A percentile compares a stretch with the other conserved stretches of the same genome.
Conservation (phyloP, 2,329 filamentous ascomycete species). For the Fusarium ramigenum region DNA sequence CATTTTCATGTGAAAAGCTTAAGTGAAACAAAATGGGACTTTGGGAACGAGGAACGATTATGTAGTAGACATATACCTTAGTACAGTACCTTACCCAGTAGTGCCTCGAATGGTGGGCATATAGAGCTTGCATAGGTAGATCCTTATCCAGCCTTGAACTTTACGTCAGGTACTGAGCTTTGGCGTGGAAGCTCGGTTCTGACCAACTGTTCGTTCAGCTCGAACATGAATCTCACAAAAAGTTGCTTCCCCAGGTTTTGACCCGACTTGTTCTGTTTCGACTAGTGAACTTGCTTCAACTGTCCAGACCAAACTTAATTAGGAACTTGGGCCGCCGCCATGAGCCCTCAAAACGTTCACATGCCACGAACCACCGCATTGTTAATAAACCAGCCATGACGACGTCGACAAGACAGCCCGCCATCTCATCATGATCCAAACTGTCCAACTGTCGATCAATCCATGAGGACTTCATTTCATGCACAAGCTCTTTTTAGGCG, state of each 20-base stretch:
- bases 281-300: constrained; percentile 3
- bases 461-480: constrained; percentile 11
- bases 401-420: background rate
- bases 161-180: background rate
- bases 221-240: constrained; percentile 2
- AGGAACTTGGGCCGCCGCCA: constrained; percentile 31
- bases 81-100: background rate
- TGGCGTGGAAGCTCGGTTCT: background rate
- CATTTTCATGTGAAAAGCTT: constrained; percentile 30
- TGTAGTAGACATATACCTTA: background rate
- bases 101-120: no score
- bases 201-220: background rate
- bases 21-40: background rate
- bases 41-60: background rate
- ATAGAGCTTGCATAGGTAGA: background rate
- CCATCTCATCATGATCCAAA: background rate
- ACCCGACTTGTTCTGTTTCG: constrained; percentile 14
- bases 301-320: constrained; percentile 30
- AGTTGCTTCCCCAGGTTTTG: constrained; percentile 34
- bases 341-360: constrained; percentile 24
- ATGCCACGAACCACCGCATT: constrained; percentile 19
- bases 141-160: background rate
- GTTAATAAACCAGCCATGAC: background rate
- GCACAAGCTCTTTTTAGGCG: constrained; percentile 12
- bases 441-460: constrained; percentile 17